These are phyloP conservation scores for Gentiana straminea DNA, from an alignment of 257 asterid genomes.

Conservation along the genomic window DNA sequence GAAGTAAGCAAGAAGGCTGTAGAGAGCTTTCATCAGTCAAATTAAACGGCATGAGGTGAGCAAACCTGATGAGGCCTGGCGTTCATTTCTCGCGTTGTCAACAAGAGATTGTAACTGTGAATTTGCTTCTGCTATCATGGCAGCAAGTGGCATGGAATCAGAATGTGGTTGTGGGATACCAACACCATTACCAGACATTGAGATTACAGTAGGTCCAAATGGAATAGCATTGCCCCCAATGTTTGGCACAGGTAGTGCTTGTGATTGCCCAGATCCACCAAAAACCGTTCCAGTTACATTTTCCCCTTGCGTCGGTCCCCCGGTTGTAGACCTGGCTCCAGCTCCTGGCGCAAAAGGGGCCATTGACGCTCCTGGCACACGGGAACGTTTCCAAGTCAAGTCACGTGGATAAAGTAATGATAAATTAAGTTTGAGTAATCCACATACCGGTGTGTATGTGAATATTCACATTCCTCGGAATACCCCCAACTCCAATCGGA, in stretches of 20 bases:
- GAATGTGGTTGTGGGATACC: conserved; percentile 27
- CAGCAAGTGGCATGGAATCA: conserved; percentile 22
- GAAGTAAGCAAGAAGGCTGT: background rate
- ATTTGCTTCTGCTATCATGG: conserved; percentile 28
- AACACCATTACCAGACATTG: conserved; percentile 33
- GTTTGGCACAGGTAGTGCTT: conserved; percentile 22
- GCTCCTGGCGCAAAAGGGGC: conserved; percentile 33
- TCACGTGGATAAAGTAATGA: background rate
- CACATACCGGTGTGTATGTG: conserved; percentile 76
- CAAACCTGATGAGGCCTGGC: conserved; percentile 31
- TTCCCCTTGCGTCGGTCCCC: conserved; percentile 48
- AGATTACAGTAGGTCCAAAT: conserved; percentile 23
- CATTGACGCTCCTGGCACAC: conserved; percentile 29
- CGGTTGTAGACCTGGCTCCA: conserved; percentile 39
- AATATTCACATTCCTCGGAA: conserved; percentile 72
- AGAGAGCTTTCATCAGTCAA: background rate
- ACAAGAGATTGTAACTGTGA: conserved; percentile 24
- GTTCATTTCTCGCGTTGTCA: conserved; percentile 19
- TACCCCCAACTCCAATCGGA: conserved; percentile 44
- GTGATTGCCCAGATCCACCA: conserved; percentile 41
- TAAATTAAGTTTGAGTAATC: conserved; percentile 4
- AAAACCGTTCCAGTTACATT: conserved; percentile 25
- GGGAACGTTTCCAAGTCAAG: background rate
- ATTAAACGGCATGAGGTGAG: background rate
- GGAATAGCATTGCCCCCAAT: conserved; percentile 27